These are phyloP conservation scores for Pleurotus salmoneostramineus DNA, from an alignment of 768 basidiomycete species.

Conservation along the genomic window DNA sequence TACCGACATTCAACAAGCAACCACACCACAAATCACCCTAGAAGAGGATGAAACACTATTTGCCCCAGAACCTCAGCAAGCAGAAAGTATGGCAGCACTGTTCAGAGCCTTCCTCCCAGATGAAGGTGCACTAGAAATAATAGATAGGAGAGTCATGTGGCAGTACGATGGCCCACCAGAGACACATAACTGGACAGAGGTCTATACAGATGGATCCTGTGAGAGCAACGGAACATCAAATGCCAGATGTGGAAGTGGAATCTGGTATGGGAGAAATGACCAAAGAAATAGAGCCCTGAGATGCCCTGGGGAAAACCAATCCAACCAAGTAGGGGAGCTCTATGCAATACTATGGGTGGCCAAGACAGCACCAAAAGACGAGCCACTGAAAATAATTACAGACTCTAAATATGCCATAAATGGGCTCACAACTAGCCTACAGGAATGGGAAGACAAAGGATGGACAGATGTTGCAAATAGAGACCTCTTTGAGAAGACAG, in stretches of 20 bases:
- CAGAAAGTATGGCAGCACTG: too few species aligned
- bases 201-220: too few species aligned
- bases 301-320: conserved; percentile 12
- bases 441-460: conserved; percentile 21
- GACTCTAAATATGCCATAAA: conserved; percentile 21
- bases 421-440: conserved; percentile 14
- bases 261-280: conserved; percentile 6
- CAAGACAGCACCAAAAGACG: conserved; percentile 1
- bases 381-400: conserved; percentile 10
- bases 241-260: background rate
- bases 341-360: conserved; percentile 5
- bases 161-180: too few species aligned
- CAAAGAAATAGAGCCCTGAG: conserved; percentile 10
- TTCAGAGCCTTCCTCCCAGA: too few species aligned
- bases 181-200: too few species aligned
- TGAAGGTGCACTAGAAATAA: too few species aligned
- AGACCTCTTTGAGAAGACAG: conserved; percentile 4
- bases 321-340: conserved; percentile 19
- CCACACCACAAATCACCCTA: background rate
- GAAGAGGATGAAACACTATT: background rate
- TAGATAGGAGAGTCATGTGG: too few species aligned
- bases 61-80: background rate
- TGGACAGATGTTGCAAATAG: conserved; percentile 18
- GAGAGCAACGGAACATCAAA: too few species aligned
- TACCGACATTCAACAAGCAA: background rate